phyloP scores from a whole-genome alignment of 2,329 filamentous ascomycete genomes.

The Neocucurbitaria cava region DNA sequence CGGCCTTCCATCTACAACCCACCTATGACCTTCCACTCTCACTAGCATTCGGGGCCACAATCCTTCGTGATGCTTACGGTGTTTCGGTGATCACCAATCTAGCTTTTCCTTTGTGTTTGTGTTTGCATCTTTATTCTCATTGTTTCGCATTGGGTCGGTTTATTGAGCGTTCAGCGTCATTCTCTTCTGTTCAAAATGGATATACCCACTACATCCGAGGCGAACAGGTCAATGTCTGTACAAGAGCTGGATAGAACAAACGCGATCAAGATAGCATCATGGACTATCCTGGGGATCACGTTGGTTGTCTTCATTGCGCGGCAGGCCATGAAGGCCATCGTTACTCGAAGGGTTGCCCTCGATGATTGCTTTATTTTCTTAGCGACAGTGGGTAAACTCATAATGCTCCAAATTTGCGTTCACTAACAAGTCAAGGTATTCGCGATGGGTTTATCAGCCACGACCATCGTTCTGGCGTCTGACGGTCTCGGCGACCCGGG shows the following conservation, averaged over 20 bases:
- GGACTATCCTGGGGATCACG: slow-evolving; percentile 30
- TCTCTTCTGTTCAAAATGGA: slow-evolving; percentile 24
- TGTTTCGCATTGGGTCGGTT: slow-evolving; percentile 15
- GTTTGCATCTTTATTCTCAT: slow-evolving; percentile 16
- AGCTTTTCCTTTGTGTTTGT: slow-evolving; percentile 5
- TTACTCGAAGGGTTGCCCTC: slow-evolving; percentile 29
- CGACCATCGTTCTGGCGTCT: slow-evolving; percentile 30
- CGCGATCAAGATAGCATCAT: slow-evolving; percentile 34
- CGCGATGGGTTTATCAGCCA: slow-evolving; percentile 36
- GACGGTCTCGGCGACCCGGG: slow-evolving; percentile 29
- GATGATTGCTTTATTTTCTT: slow-evolving; percentile 42
- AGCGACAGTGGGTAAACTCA: slow-evolving; percentile 32
- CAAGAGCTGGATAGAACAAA: slow-evolving; percentile 24
- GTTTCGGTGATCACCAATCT: not conserved
- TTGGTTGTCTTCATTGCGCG: slow-evolving; percentile 33
- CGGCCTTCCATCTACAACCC: not conserved
- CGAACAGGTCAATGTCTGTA: slow-evolving; percentile 8
- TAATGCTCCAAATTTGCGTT: too few species aligned
- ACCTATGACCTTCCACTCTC: not conserved
- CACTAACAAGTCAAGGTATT: slow-evolving; percentile 30
- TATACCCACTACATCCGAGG: slow-evolving; percentile 13
- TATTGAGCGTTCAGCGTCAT: slow-evolving; percentile 9
- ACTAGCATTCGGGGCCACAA: not conserved
- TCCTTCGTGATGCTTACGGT: slow-evolving; percentile 14
- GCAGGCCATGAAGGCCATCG: slow-evolving; percentile 33